phyloP scores from a whole-genome alignment of 2,329 filamentous ascomycete genomes.

The Colletotrichum graminicola region DNA sequence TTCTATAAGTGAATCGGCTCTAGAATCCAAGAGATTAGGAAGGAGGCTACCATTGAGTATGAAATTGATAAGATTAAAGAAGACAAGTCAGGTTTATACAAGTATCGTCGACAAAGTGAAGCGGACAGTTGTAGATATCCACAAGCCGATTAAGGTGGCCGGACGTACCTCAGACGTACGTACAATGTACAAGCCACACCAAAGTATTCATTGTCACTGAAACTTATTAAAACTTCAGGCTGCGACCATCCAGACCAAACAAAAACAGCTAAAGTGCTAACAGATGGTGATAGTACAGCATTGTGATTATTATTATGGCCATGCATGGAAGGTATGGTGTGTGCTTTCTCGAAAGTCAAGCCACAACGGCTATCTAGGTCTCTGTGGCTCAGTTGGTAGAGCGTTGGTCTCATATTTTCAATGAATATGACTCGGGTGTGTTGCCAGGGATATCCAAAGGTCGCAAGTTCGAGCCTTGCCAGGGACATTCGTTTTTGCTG shows the following conservation, averaged over 20 bases:
- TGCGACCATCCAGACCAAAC: accelerated
- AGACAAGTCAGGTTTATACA: no score
- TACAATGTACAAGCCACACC: not conserved
- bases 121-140: not conserved
- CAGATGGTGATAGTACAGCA: not conserved
- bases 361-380: not conserved
- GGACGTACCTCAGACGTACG: not conserved
- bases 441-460: conserved; percentile 7
- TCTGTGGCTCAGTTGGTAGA: conserved; percentile 4
- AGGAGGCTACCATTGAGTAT: no score
- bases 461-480: conserved; percentile 30
- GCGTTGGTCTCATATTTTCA: conserved; percentile 20
- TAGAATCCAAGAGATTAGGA: no score
- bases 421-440: not conserved
- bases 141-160: no score
- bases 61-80: no score
- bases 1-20: no score
- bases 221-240: not conserved
- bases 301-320: no score
- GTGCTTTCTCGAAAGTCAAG: not conserved
- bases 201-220: not conserved
- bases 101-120: no score
- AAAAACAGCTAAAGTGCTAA: no score
- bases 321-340: no score
- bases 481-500: conserved; percentile 13